Evolutionary conservation across 1,139 yeast species (phyloP).

Genomic region (Tardiomyces blankii): DNA sequence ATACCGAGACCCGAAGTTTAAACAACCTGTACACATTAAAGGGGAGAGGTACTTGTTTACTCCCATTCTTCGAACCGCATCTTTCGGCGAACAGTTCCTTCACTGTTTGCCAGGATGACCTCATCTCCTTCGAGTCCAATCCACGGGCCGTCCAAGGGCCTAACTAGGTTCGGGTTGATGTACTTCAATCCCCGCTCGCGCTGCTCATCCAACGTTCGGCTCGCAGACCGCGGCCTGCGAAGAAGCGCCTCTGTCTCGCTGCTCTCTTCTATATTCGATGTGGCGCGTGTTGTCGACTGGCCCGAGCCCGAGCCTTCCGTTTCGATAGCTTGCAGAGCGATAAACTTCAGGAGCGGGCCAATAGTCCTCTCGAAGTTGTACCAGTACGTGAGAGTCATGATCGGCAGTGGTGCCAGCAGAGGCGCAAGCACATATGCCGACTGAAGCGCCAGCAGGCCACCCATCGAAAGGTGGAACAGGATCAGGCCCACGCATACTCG

Average conservation of each 20-base stretch:
- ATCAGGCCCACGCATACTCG: slow-evolving; percentile 60
- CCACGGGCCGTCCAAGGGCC: slow-evolving; percentile 73
- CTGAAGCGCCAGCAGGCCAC: slow-evolving; percentile 73
- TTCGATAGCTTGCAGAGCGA: slow-evolving; percentile 63
- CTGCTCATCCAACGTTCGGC: slow-evolving; percentile 50
- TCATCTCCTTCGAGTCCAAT: slow-evolving; percentile 56
- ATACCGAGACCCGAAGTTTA: too few species aligned
- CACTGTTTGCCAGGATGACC: slow-evolving; percentile 46
- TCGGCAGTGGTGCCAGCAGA: slow-evolving; percentile 62
- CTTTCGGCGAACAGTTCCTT: slow-evolving; percentile 43
- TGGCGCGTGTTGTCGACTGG: not conserved
- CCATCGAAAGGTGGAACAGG: slow-evolving; percentile 81
- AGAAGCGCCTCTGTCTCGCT: slow-evolving; percentile 1
- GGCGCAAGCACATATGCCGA: slow-evolving; percentile 69
- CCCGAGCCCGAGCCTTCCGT: slow-evolving; percentile 13
- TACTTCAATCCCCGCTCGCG: slow-evolving; percentile 59
- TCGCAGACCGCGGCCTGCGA: slow-evolving; percentile 7
- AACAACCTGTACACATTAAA: too few species aligned
- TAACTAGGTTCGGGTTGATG: slow-evolving; percentile 62
- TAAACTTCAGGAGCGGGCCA: slow-evolving; percentile 69
- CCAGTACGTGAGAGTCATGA: slow-evolving; percentile 51
- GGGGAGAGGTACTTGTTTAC: too few species aligned
- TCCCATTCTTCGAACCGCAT: slow-evolving; percentile 42
- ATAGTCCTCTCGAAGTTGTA: slow-evolving; percentile 79
- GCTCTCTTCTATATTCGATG: slow-evolving; percentile 1